phyloP scores from a whole-genome alignment of 345 rosid genomes.

The Populus tremula region DNA sequence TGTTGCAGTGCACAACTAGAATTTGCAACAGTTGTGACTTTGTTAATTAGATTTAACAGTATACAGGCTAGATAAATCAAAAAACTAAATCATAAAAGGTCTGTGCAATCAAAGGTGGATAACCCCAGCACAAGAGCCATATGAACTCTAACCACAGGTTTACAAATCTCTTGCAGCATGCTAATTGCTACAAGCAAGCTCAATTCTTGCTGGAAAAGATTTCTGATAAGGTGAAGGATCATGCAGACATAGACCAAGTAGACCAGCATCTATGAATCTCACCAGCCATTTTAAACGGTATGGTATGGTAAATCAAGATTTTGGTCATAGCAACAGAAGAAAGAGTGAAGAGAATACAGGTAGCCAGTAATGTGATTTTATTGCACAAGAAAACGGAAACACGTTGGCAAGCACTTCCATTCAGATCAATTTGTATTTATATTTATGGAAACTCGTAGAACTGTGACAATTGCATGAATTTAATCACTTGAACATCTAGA shows the following conservation, averaged over 20 bases:
- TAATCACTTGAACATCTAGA: constrained; percentile 10
- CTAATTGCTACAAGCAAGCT: not conserved
- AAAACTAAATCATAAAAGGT: not conserved
- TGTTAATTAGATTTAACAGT: not conserved
- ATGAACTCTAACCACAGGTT: not conserved
- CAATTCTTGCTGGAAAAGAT: not conserved
- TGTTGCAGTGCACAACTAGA: not conserved
- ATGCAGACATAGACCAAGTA: not conserved
- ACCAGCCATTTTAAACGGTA: not conserved
- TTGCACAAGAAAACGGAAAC: not conserved
- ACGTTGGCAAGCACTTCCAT: not conserved
- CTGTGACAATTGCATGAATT: constrained; percentile 1
- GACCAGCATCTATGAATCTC: not conserved
- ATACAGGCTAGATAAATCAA: not conserved
- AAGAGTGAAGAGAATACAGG: not conserved
- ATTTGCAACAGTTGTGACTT: not conserved
- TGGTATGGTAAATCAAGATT: not conserved
- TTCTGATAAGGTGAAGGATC: not conserved
- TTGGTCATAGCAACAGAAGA: not conserved
- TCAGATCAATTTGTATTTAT: not conserved
- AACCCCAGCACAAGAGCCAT: not conserved
- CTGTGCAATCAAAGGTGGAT: not conserved
- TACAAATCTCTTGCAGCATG: not conserved
- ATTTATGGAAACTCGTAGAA: constrained; percentile 11
- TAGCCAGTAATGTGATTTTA: not conserved